These are phyloP conservation scores for Candida jianshihensis DNA, from an alignment of 805 yeast species.

Conservation along the genomic window DNA sequence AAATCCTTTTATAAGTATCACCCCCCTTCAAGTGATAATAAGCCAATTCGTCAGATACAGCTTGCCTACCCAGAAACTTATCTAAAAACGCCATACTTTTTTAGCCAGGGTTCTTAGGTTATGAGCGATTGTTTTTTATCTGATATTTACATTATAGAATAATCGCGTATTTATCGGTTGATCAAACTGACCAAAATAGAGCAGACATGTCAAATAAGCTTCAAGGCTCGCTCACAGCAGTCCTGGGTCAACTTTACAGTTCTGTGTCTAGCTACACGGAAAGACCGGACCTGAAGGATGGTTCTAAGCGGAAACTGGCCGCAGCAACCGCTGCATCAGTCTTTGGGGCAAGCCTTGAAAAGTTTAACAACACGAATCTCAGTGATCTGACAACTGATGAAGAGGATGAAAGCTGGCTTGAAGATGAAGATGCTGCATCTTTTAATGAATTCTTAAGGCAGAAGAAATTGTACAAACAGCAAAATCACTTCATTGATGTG, in stretches of 20 bases:
- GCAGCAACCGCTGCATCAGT: slow-evolving; percentile 40
- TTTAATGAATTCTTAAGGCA: slow-evolving; percentile 4
- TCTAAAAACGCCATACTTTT: no score
- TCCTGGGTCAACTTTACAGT: slow-evolving; percentile 1
- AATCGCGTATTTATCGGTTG: no score
- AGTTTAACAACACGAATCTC: slow-evolving; percentile 15
- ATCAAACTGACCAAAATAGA: no score
- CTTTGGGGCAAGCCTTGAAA: slow-evolving; percentile 38
- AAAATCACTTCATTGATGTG: slow-evolving; percentile 49
- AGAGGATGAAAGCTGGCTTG: slow-evolving; percentile 23
- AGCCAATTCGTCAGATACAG: no score
- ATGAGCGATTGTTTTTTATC: not conserved
- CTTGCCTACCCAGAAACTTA: no score
- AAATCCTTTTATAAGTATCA: no score
- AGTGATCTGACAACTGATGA: slow-evolving; percentile 15
- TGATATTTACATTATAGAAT: not conserved
- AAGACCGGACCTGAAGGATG: slow-evolving; percentile 10
- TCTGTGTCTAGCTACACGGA: slow-evolving; percentile 1
- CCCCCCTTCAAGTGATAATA: no score
- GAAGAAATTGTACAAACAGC: slow-evolving; percentile 12
- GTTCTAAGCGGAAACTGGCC: slow-evolving; percentile 18
- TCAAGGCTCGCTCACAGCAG: slow-evolving; percentile 1
- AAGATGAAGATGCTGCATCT: slow-evolving; percentile 5
- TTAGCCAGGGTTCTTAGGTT: not conserved
- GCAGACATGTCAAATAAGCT: slow-evolving; percentile 1